phyloP scores from a whole-genome alignment of 768 basidiomycete species.

The Termitomyces sp. region DNA sequence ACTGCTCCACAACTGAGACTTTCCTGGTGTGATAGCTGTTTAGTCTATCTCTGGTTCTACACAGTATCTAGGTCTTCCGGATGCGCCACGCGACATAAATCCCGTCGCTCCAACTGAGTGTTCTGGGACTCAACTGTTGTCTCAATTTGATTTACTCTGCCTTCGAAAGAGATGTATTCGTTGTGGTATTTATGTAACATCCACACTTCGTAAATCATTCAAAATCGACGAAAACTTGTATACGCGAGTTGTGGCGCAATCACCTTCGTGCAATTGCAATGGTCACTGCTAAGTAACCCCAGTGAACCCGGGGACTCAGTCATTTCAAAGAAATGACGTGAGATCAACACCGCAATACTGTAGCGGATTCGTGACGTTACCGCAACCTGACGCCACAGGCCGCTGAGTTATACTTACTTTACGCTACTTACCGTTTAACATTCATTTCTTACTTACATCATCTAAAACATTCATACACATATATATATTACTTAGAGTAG shows the following conservation, averaged over 20 bases:
- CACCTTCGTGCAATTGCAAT: neutral
- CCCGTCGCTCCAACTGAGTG: neutral
- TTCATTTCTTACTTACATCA: no score
- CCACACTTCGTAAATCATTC: no score
- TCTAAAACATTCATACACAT: no score
- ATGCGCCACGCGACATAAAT: neutral
- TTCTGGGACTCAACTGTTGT: neutral
- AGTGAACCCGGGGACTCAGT: no score
- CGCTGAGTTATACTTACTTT: no score
- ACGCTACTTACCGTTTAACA: no score
- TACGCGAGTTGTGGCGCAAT: neutral
- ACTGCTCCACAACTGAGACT: neutral
- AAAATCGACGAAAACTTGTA: no score
- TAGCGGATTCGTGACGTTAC: no score
- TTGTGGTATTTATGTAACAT: no score
- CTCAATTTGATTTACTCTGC: neutral
- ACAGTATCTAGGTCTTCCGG: neutral
- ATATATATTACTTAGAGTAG: no score
- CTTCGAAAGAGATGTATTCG: neutral
- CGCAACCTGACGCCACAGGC: no score
- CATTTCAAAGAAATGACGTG: neutral
- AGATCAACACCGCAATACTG: neutral
- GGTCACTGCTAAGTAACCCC: no score
- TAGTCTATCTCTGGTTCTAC: neutral
- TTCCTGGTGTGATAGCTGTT: neutral